These are phyloP conservation scores for Trametes coccinea DNA, from an alignment of 768 basidiomycete species.

Conservation along the genomic window DNA sequence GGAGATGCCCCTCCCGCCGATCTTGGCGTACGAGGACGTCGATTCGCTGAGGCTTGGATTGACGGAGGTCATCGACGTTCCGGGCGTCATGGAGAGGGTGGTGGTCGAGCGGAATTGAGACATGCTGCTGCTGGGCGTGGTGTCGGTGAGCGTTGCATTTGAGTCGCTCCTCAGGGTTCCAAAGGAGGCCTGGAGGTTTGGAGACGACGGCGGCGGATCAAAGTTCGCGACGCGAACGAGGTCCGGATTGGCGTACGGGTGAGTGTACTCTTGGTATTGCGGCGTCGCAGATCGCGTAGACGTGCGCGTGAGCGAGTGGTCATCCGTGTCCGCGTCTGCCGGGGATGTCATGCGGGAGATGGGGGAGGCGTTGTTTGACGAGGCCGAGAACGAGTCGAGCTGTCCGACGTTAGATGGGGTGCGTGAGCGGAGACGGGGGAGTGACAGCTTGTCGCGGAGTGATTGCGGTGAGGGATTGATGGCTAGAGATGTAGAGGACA, in stretches of 20 bases:
- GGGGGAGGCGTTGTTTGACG: conserved; percentile 13
- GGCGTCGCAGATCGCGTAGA: conserved; percentile 38
- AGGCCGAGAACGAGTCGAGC: conserved; percentile 7
- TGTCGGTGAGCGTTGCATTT: conserved; percentile 50
- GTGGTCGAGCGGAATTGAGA: conserved; percentile 31
- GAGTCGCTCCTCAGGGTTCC: conserved; percentile 50
- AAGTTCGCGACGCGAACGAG: conserved; percentile 37
- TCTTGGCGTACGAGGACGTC: conserved; percentile 5
- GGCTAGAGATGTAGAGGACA: conserved; percentile 56
- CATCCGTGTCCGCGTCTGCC: conserved; percentile 3
- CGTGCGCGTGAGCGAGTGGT: conserved; percentile 16
- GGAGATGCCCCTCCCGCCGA: conserved; percentile 25
- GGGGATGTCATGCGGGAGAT: conserved; percentile 15
- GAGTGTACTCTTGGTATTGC: conserved; percentile 41
- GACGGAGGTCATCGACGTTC: conserved; percentile 29
- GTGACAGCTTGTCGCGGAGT: conserved; percentile 45
- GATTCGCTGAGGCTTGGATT: conserved; percentile 17
- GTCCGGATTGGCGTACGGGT: conserved; percentile 85
- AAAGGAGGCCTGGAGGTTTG: conserved; percentile 26
- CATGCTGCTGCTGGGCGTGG: conserved; percentile 33
- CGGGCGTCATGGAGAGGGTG: conserved; percentile 30
- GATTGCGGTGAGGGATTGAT: conserved; percentile 34
- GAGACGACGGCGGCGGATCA: conserved; percentile 28
- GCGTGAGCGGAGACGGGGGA: conserved; percentile 40
- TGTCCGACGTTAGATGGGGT: conserved; percentile 30